Evolutionary conservation across 805 yeast species (phyloP).

Genomic region (Komagataella mondaviorum): DNA sequence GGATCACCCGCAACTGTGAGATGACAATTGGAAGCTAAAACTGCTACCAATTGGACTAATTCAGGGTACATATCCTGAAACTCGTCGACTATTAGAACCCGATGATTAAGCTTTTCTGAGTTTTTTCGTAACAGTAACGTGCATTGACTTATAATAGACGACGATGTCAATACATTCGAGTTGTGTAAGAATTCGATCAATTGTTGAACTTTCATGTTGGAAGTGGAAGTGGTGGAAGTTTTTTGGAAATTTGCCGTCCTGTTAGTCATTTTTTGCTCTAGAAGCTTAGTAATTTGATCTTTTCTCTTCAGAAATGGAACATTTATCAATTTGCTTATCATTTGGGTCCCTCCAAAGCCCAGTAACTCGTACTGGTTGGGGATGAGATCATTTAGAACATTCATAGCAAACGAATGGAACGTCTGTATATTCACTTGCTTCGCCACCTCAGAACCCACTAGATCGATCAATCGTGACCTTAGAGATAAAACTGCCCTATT

Average conservation of each 20-base stretch:
- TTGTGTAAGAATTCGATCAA: neutral
- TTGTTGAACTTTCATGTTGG: neutral
- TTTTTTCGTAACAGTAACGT: neutral
- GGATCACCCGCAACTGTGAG: slow-evolving; percentile 61
- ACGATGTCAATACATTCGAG: neutral
- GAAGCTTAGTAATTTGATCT: slow-evolving; percentile 8
- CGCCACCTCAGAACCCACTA: slow-evolving; percentile 21
- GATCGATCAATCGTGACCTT: slow-evolving; percentile 15
- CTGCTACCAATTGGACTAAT: slow-evolving; percentile 28
- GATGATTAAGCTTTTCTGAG: slow-evolving; percentile 9
- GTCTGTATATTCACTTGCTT: slow-evolving; percentile 32
- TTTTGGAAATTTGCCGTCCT: neutral
- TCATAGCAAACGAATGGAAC: slow-evolving; percentile 50
- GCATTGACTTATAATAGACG: neutral
- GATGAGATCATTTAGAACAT: slow-evolving; percentile 25
- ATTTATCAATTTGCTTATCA: neutral
- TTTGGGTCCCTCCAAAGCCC: slow-evolving; percentile 15
- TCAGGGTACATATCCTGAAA: slow-evolving; percentile 56
- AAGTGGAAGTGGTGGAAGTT: neutral
- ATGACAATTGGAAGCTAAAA: slow-evolving; percentile 29
- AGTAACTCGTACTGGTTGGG: slow-evolving; percentile 23
- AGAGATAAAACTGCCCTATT: slow-evolving; percentile 49
- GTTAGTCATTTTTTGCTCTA: slow-evolving; percentile 1
- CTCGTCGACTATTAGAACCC: slow-evolving; percentile 51
- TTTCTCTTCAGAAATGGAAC: slow-evolving; percentile 1